These are phyloP conservation scores for Leccinum olivaceopallidum DNA, from an alignment of 768 basidiomycete genomes.

Conservation along the genomic window DNA sequence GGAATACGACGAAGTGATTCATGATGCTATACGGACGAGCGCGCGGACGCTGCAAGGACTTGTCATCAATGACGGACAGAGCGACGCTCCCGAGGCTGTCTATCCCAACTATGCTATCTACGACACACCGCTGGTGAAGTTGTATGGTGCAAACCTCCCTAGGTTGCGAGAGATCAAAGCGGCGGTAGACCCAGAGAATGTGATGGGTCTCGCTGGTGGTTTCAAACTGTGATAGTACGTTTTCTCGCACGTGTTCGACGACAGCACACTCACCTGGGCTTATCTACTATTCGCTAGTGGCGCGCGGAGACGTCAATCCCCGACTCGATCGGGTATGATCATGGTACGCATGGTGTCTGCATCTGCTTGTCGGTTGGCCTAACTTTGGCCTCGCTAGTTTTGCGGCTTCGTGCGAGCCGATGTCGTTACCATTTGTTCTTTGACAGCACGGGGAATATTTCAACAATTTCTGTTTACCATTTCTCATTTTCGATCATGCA, in stretches of 20 bases:
- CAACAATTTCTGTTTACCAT: too few species aligned
- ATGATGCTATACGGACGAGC: slow-evolving; percentile 39
- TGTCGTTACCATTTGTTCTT: too few species aligned
- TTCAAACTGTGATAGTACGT: background rate
- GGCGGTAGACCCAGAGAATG: background rate
- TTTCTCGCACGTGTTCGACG: background rate
- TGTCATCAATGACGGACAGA: slow-evolving; percentile 38
- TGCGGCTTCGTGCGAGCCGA: too few species aligned
- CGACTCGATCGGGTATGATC: too few species aligned
- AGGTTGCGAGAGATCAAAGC: background rate
- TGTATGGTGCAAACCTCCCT: background rate
- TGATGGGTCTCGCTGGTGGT: background rate
- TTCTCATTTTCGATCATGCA: too few species aligned
- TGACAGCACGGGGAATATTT: too few species aligned
- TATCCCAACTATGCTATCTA: background rate
- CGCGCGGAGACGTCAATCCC: too few species aligned
- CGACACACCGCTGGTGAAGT: background rate
- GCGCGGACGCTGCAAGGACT: slow-evolving; percentile 38
- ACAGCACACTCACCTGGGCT: background rate
- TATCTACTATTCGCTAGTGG: too few species aligned
- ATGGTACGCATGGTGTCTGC: too few species aligned
- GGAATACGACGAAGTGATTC: slow-evolving; percentile 20
- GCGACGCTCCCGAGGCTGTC: background rate
- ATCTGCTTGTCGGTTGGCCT: background rate
- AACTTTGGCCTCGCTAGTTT: background rate